Evolutionary conservation across 1,139 yeast genomes (phyloP).

Genomic region (Eremothecium sinecaudum): DNA sequence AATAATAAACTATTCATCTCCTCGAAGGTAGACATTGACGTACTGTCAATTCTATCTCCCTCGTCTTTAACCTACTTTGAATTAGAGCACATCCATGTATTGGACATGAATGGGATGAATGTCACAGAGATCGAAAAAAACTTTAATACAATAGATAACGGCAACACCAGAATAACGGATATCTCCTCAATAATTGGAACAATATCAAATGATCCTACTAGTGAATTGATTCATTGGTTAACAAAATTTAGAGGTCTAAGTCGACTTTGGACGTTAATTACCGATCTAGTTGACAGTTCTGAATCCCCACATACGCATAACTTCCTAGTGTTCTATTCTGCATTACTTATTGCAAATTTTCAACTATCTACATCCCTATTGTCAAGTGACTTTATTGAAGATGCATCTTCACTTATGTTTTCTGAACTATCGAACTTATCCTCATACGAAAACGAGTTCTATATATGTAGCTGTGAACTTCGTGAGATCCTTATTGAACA

Average conservation of each 20-base stretch:
- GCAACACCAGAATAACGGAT: background rate
- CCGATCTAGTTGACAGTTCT: background rate
- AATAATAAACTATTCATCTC: constrained; percentile 1
- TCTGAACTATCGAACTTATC: constrained; percentile 17
- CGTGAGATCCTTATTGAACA: constrained; percentile 14
- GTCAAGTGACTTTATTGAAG: constrained; percentile 3
- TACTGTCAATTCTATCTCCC: background rate
- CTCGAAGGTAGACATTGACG: constrained; percentile 1
- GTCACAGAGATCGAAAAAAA: background rate
- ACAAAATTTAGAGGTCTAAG: background rate
- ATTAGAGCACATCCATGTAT: background rate
- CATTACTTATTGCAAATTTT: constrained; percentile 13
- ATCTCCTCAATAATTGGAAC: constrained; percentile 2
- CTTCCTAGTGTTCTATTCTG: constrained; percentile 20
- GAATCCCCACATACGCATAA: constrained; percentile 12
- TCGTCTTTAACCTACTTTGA: constrained; percentile 2
- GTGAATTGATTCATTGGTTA: constrained; percentile 1
- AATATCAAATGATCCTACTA: background rate
- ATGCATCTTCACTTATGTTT: constrained; percentile 18
- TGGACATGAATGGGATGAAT: constrained; percentile 2
- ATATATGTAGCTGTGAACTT: constrained; percentile 19
- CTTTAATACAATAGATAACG: constrained; percentile 2
- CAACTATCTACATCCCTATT: constrained; percentile 8
- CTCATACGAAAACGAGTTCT: constrained; percentile 21
- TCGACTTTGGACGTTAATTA: constrained; percentile 1